Percentiles rank a stretch among this genome's conserved stretches.
Conservation (phyloP, 2,329 filamentous ascomycete species). For the Monosporascus sp. region DNA sequence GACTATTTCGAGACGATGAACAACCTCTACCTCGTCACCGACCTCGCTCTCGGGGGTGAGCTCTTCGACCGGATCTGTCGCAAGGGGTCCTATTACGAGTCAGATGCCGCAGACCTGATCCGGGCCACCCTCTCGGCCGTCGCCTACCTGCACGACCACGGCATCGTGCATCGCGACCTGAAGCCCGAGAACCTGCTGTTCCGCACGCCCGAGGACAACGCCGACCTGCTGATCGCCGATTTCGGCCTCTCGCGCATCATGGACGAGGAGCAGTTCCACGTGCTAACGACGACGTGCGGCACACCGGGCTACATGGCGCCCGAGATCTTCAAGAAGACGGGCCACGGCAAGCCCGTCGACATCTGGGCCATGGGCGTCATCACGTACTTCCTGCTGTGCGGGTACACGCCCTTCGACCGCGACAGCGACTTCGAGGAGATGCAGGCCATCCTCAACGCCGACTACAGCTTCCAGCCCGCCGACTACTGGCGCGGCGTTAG, state of each 20-base stretch:
- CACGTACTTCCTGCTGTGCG: conserved; percentile 96
- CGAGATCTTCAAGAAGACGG: conserved; percentile 98
- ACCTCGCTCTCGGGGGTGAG: conserved; percentile 92
- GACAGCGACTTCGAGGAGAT: conserved; percentile 98
- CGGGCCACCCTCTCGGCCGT: conserved; percentile 94
- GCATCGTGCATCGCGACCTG: conserved; percentile 94
- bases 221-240: conserved; percentile 92
- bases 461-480: conserved; percentile 89
- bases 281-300: conserved; percentile 93
- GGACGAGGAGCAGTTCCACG: conserved; percentile 98
- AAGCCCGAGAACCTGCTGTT: conserved; percentile 98
- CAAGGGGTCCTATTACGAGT: conserved; percentile 98
- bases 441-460: conserved; percentile 95
- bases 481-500: conserved; percentile 98
- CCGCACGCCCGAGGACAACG: conserved; percentile 94
- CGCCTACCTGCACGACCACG: conserved; percentile 96
- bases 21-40: conserved; percentile 96
- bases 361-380: conserved; percentile 98
- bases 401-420: conserved; percentile 96
- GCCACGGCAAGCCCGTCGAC: conserved; percentile 96
- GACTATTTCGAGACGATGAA: conserved; percentile 99
- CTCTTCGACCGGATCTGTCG: conserved; percentile 98
- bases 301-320: conserved; percentile 99
- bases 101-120: conserved; percentile 91
- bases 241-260: conserved; percentile 95